phyloP scores from a whole-genome alignment of 768 basidiomycete species.

The Suillus variegatus region DNA sequence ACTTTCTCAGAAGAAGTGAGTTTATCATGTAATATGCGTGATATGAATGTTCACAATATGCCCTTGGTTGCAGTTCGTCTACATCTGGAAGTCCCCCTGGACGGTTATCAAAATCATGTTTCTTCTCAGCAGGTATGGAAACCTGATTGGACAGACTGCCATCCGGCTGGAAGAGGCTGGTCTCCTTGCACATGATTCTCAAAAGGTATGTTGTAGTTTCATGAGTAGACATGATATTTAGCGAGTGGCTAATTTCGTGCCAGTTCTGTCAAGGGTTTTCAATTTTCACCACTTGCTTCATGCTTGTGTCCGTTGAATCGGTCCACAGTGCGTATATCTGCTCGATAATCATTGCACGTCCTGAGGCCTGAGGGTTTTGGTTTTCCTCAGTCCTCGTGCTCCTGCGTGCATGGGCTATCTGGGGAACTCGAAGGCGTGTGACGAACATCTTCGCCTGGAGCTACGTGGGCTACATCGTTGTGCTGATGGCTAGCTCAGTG shows the following conservation, averaged over 20 bases:
- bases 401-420: conserved; percentile 12
- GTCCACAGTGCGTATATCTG: conserved; percentile 10
- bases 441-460: background rate
- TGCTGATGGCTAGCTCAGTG: background rate
- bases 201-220: conserved; percentile 3
- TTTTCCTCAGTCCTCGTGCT: conserved; percentile 11
- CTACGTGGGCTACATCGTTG: background rate
- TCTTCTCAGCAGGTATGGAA: conserved; percentile 20
- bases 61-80: conserved; percentile 11
- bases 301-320: background rate
- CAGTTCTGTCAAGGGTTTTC: conserved; percentile 5
- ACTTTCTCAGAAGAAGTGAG: conserved; percentile 18
- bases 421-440: conserved; percentile 1
- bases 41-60: background rate
- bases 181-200: conserved; percentile 4
- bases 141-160: conserved; percentile 15
- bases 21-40: background rate
- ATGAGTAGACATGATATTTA: background rate
- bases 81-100: conserved; percentile 19
- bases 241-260: background rate
- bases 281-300: conserved; percentile 2
- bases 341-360: background rate
- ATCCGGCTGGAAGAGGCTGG: conserved; percentile 11
- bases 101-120: conserved; percentile 12
- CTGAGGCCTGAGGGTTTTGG: background rate